Conservation (phyloP, 805 yeast genomes). For the Clavispora fructus region DNA sequence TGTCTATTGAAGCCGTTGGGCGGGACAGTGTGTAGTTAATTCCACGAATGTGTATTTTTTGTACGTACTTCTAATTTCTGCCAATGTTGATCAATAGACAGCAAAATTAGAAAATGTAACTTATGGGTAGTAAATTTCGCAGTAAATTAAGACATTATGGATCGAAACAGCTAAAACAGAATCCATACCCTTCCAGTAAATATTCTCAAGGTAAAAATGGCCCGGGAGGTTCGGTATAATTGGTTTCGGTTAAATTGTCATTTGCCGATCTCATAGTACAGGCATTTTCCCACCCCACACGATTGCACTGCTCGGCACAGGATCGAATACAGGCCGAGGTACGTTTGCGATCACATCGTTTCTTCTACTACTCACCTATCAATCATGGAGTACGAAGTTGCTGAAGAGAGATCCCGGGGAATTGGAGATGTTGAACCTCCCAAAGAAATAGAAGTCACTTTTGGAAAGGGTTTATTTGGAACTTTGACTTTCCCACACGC, state of each 20-base stretch:
- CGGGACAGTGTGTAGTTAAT: too few species aligned
- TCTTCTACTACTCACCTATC: not conserved
- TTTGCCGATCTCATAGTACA: not conserved
- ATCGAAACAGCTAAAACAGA: too few species aligned
- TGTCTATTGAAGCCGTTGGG: too few species aligned
- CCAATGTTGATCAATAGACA: too few species aligned
- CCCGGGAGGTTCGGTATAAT: too few species aligned
- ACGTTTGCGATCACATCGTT: not conserved
- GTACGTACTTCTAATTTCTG: too few species aligned
- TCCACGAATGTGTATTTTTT: too few species aligned
- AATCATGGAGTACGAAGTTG: constrained; percentile 5
- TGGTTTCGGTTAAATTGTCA: not conserved
- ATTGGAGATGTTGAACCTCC: constrained; percentile 17
- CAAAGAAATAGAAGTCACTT: constrained; percentile 30
- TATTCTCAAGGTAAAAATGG: too few species aligned
- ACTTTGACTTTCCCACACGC: constrained; percentile 37
- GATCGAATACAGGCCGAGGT: not conserved
- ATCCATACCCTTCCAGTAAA: too few species aligned
- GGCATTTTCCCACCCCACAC: not conserved
- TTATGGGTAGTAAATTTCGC: too few species aligned
- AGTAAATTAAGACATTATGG: too few species aligned
- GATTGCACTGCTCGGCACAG: not conserved
- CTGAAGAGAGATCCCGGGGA: constrained; percentile 5
- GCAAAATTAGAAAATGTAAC: too few species aligned
- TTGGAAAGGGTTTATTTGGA: constrained; percentile 31